These are phyloP conservation scores for Calonectria ilicicola DNA, from an alignment of 2,329 filamentous ascomycete species.

Conservation along the genomic window DNA sequence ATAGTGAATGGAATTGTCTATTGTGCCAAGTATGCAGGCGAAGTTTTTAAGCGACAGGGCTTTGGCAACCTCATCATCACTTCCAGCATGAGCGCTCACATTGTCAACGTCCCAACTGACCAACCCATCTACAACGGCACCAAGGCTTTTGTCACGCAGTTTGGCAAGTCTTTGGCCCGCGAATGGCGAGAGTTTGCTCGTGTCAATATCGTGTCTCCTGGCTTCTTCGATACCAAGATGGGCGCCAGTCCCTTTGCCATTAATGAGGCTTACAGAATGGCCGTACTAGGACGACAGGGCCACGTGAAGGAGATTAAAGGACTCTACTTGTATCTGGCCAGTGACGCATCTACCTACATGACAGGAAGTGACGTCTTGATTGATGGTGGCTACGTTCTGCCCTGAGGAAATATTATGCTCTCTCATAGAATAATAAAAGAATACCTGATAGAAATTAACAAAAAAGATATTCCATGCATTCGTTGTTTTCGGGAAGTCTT, in stretches of 20 bases:
- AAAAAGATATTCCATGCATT: neutral
- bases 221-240: slow-evolving; percentile 64
- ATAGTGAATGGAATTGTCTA: slow-evolving; percentile 57
- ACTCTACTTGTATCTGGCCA: slow-evolving; percentile 62
- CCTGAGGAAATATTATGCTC: slow-evolving; percentile 19
- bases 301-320: slow-evolving; percentile 75
- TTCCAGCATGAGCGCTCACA: slow-evolving; percentile 57
- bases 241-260: slow-evolving; percentile 55
- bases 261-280: slow-evolving; percentile 62
- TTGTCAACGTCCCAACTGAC: slow-evolving; percentile 61
- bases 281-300: slow-evolving; percentile 64
- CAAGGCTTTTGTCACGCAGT: slow-evolving; percentile 64
- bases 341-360: slow-evolving; percentile 61
- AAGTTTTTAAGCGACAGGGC: slow-evolving; percentile 54
- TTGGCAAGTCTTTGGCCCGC: slow-evolving; percentile 63
- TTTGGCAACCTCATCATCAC: slow-evolving; percentile 62
- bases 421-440: slow-evolving; percentile 1
- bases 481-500: neutral
- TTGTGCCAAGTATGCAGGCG: slow-evolving; percentile 55
- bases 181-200: slow-evolving; percentile 67
- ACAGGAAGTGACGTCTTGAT: slow-evolving; percentile 63
- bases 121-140: slow-evolving; percentile 66
- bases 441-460: neutral
- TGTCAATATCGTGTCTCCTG: slow-evolving; percentile 60
- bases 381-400: slow-evolving; percentile 53